phyloP scores from a whole-genome alignment of 176 grass and related monocot species.

The Triticum aestivum region DNA sequence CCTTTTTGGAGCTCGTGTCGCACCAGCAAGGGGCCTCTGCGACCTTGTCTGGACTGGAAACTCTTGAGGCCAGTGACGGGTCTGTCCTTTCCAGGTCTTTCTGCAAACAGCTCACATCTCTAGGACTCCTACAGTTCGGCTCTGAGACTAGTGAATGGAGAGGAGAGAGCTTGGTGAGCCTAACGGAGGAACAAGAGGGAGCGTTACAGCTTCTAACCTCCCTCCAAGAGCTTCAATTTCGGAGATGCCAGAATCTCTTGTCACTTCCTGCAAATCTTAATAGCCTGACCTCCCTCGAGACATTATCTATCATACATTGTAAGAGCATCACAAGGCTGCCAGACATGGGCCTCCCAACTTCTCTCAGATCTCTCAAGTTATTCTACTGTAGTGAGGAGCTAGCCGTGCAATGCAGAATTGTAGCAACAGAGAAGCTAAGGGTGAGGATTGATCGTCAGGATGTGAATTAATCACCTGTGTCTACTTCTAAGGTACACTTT shows the following conservation, averaged over 20 bases:
- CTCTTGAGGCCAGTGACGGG: neutral
- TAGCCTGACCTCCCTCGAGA: neutral
- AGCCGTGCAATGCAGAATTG: neutral
- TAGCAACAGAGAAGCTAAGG: neutral
- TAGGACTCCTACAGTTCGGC: accelerated
- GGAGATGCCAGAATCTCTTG: accelerated
- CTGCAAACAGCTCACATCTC: conserved; percentile 23
- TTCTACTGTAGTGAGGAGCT: neutral
- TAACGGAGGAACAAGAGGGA: conserved; percentile 16
- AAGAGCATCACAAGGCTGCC: neutral
- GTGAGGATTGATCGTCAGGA: accelerated
- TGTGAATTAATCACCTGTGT: too few relatives aligned
- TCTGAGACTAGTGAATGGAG: accelerated
- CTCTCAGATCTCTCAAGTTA: neutral
- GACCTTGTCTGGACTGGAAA: neutral
- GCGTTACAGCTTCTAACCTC: conserved; percentile 20
- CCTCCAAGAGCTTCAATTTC: neutral
- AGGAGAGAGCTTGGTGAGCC: neutral
- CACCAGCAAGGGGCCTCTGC: neutral
- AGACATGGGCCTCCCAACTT: conserved; percentile 10
- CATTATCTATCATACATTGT: accelerated
- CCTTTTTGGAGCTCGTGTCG: neutral
- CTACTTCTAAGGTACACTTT: neutral
- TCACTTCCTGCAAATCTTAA: conserved; percentile 17
- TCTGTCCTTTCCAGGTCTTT: neutral